phyloP scores from a whole-genome alignment of 768 basidiomycete genomes.

The Termitomyces sp. region DNA sequence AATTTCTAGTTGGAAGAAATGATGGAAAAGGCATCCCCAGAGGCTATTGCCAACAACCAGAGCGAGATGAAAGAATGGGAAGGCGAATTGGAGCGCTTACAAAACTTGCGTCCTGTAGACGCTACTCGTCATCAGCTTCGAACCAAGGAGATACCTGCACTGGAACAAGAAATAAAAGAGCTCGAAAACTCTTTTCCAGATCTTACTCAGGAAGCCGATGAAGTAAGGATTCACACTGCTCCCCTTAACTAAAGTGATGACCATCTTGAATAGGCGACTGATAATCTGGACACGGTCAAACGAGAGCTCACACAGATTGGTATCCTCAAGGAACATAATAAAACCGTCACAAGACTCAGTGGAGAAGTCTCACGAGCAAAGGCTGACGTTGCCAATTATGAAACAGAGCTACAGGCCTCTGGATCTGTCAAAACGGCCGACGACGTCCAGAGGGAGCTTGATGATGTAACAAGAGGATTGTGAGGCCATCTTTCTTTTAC shows the following conservation, averaged over 20 bases:
- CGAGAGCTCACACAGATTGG: conserved; percentile 59
- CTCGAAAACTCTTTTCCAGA: conserved; percentile 54
- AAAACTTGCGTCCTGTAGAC: conserved; percentile 56
- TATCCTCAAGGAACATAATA: conserved; percentile 57
- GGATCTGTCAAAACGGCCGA: conserved; percentile 82
- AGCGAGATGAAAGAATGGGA: conserved; percentile 60
- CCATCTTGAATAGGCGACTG: conserved; percentile 39
- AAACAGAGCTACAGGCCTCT: conserved; percentile 62
- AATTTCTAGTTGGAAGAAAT: conserved; percentile 54
- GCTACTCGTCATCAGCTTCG: conserved; percentile 52
- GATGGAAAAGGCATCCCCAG: conserved; percentile 53
- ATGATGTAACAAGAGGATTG: conserved; percentile 61
- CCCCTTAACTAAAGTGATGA: conserved; percentile 2
- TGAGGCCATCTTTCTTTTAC: conserved; percentile 31
- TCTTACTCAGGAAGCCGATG: conserved; percentile 52
- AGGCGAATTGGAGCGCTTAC: conserved; percentile 49
- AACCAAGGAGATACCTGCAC: conserved; percentile 57
- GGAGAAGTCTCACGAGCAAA: conserved; percentile 57
- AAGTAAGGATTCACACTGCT: conserved; percentile 37
- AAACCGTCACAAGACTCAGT: conserved; percentile 54
- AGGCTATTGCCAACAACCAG: conserved; percentile 38
- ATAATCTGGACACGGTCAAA: conserved; percentile 50
- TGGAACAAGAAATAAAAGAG: conserved; percentile 58
- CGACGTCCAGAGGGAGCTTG: conserved; percentile 80
- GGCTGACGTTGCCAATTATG: conserved; percentile 59